Conservation (phyloP, 768 basidiomycete species). For the Mrakia frigida region DNA sequence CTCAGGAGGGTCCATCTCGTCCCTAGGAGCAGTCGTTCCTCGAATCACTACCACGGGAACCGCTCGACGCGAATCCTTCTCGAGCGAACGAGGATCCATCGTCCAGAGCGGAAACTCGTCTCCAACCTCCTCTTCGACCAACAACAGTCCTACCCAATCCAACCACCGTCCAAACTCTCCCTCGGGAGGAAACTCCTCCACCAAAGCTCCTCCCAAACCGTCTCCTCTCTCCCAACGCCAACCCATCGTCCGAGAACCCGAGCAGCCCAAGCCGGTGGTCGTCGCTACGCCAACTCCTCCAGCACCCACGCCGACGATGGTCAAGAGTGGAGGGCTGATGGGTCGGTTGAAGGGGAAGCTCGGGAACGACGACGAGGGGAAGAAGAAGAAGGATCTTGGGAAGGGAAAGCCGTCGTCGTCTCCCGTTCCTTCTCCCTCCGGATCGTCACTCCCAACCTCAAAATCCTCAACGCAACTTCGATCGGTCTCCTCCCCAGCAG, state of each 20-base stretch:
- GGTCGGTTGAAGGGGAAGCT: conserved; percentile 23
- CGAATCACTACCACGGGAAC: background rate
- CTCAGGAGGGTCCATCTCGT: conserved; percentile 25
- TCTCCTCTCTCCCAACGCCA: conserved; percentile 28
- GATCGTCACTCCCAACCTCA: background rate
- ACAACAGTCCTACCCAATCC: background rate
- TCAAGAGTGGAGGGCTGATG: conserved; percentile 27
- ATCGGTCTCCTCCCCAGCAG: conserved; percentile 12
- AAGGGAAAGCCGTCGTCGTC: conserved; percentile 11
- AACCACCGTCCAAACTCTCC: conserved; percentile 1
- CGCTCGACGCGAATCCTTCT: conserved; percentile 13
- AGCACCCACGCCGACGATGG: background rate
- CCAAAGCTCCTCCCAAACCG: conserved; percentile 18
- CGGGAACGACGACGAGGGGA: conserved; percentile 13
- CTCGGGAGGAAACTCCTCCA: background rate
- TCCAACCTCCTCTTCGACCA: background rate
- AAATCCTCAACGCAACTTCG: background rate
- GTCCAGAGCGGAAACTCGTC: background rate
- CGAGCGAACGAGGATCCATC: conserved; percentile 9
- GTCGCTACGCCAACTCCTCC: background rate
- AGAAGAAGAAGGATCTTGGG: conserved; percentile 10
- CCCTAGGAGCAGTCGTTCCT: background rate
- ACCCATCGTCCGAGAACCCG: conserved; percentile 16
- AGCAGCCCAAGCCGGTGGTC: background rate
- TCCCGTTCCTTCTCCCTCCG: background rate